Base-by-base conservation (phyloP, 345 rosid species). In the Abelmoschus esculentus region DNA sequence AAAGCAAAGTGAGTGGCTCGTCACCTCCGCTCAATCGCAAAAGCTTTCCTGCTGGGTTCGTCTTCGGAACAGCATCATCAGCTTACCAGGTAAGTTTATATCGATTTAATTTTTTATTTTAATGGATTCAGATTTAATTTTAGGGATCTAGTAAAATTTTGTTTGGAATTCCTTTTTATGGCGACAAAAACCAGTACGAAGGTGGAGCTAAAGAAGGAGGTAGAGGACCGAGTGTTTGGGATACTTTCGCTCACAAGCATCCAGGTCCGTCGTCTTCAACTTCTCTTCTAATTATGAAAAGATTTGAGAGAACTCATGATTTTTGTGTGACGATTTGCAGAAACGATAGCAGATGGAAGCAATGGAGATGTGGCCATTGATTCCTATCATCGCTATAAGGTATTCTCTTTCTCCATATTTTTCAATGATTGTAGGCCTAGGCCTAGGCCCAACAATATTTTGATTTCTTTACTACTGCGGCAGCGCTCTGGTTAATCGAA, bases 21-120 rank as follows among this genome's bases (percentile, higher is more conserved):
- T 49, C 54, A 14, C 6, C 75, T 11, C 22, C 57, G 22, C 34
- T 76, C 11, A 76, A 74, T 53, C 70, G 82, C 12, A 73, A 50
- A 7, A 76, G 75, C 57, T 83, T 83, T 49, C 82, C 80, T 0
- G 31, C 58, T 14, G 82, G 75, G 49, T 83, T 83, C 62, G 17
- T 83, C 17, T 83, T 83, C 11, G 86, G 86, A 29, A 72, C 86
- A 10, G 86, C 84, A n/a, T 78, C 86, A 3, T 55, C 86, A 1
- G 65, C 84, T 44, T 83, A 78, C 22, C 84, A 83, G 79, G 86
- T 74, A 53, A 19, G 46, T 0, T 19, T 55, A 1, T 8, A 19
- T 55, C 6, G 31, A 55, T 22, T 53, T 17, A 15, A 56, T 4
- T 2, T 56, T 10, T 6, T 1, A 34, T 34, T 34, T 34, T 34